A percentile compares a stretch with the other conserved stretches of the same genome.
Evolutionary conservation across 2,329 filamentous ascomycete species (phyloP).

Genomic region (Macrophomina pseudophaseolina): DNA sequence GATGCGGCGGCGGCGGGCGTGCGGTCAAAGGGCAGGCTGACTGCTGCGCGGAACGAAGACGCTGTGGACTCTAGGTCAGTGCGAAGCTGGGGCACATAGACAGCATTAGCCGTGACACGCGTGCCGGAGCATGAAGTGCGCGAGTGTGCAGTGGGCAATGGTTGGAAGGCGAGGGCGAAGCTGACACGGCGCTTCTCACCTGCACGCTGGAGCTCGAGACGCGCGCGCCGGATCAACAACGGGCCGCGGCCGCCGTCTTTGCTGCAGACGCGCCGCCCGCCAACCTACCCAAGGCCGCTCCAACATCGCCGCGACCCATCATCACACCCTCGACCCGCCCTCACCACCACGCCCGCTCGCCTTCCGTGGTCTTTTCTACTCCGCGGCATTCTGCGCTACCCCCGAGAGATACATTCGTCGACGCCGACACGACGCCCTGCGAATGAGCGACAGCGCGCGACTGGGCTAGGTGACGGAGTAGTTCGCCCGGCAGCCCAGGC

Average conservation of each 20-base stretch:
- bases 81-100: conserved; percentile 7
- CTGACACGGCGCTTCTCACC: neutral
- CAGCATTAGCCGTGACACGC: conserved; percentile 5
- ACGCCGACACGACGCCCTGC: neutral
- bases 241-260: conserved; percentile 6
- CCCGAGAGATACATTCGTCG: neutral
- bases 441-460: conserved; percentile 21
- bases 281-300: conserved; percentile 15
- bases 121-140: conserved; percentile 6
- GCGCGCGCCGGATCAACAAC: conserved; percentile 15
- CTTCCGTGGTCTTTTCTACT: neutral
- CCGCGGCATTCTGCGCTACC: neutral
- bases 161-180: neutral
- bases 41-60: neutral
- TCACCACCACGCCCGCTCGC: neutral
- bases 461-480: conserved; percentile 22
- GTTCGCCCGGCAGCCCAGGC: conserved; percentile 21
- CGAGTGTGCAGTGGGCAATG: neutral
- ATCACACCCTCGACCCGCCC: neutral
- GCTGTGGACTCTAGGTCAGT: neutral
- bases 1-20: neutral
- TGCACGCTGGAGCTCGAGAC: conserved; percentile 8
- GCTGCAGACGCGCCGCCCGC: conserved; percentile 19
- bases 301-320: conserved; percentile 17
- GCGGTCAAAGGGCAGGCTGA: neutral